Conservation (phyloP, 352 stramenopile genomes). For the Globisporangium okanoganense region DNA sequence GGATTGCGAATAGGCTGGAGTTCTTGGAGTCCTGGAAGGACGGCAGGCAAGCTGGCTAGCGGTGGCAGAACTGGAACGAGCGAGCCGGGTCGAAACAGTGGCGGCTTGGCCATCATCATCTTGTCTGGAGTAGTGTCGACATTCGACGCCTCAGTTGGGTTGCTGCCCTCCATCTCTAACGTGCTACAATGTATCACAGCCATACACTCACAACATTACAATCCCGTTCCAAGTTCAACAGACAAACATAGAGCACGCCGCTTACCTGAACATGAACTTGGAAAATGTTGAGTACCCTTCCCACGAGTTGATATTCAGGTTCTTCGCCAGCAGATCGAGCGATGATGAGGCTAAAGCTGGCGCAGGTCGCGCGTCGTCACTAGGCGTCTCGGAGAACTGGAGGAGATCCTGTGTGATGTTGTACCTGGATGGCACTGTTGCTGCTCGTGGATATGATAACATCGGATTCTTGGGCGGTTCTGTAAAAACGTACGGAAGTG, state of each 20-base stretch:
- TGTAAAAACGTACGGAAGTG: conserved; percentile 14
- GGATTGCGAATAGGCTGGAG: background rate
- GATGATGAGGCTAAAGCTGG: conserved; percentile 17
- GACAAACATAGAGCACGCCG: background rate
- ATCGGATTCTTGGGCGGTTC: conserved; percentile 13
- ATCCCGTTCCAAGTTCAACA: background rate
- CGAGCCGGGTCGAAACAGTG: background rate
- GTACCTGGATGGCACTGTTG: conserved; percentile 12
- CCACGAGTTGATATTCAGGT: conserved; percentile 50
- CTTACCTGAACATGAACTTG: conserved; percentile 72
- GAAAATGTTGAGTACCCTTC: conserved; percentile 74
- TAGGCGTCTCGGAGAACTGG: conserved; percentile 12
- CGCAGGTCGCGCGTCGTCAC: conserved; percentile 11
- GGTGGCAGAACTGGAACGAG: background rate
- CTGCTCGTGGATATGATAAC: conserved; percentile 16
- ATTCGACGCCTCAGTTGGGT: background rate
- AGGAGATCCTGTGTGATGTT: conserved; percentile 24
- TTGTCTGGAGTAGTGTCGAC: background rate
- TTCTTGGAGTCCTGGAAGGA: conserved; percentile 6
- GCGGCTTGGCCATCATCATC: background rate
- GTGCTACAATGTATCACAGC: conserved; percentile 10
- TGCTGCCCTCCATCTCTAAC: conserved; percentile 22
- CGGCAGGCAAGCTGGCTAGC: background rate
- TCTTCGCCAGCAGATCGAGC: conserved; percentile 32
- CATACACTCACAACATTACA: background rate